Evolutionary conservation across 495 filamentous ascomycete species (phyloP).

Genomic region (Ramalina peruviana): DNA sequence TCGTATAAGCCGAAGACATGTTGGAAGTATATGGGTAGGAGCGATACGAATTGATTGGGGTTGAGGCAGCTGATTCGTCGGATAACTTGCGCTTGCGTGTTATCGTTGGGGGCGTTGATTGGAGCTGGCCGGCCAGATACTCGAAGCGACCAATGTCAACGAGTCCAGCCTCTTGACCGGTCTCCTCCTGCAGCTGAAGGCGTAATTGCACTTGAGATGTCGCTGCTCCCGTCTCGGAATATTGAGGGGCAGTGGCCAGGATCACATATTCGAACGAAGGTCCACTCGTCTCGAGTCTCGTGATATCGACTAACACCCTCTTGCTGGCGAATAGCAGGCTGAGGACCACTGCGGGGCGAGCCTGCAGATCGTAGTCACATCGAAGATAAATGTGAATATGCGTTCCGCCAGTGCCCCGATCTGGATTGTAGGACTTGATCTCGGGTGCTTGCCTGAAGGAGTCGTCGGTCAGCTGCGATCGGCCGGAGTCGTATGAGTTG

Average conservation of each 20-base stretch:
- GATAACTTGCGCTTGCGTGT: slow-evolving; percentile 42
- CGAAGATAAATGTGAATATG: slow-evolving; percentile 59
- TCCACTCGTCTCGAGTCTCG: slow-evolving; percentile 44
- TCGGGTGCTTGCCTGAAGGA: slow-evolving; percentile 31
- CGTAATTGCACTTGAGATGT: slow-evolving; percentile 59
- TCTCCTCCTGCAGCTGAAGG: slow-evolving; percentile 53
- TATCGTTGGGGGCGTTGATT: slow-evolving; percentile 10
- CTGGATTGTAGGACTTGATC: slow-evolving; percentile 54
- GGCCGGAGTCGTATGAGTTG: slow-evolving; percentile 27
- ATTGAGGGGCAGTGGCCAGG: slow-evolving; percentile 56
- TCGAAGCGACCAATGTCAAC: slow-evolving; percentile 65
- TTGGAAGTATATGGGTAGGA: slow-evolving; percentile 20
- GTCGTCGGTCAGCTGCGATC: slow-evolving; percentile 24
- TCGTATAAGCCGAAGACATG: slow-evolving; percentile 25
- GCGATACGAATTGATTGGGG: slow-evolving; percentile 25
- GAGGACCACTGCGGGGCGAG: slow-evolving; percentile 39
- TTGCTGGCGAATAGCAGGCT: slow-evolving; percentile 63
- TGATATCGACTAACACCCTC: slow-evolving; percentile 47
- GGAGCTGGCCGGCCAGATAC: slow-evolving; percentile 41
- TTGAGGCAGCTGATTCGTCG: slow-evolving; percentile 28
- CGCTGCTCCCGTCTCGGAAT: slow-evolving; percentile 48
- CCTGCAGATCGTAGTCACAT: slow-evolving; percentile 55
- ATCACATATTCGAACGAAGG: slow-evolving; percentile 55
- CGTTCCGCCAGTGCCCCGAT: slow-evolving; percentile 50
- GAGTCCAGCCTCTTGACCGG: slow-evolving; percentile 44